phyloP scores from a whole-genome alignment of 2,329 filamentous ascomycete genomes.

The Exophiala phaeomuriformis region DNA sequence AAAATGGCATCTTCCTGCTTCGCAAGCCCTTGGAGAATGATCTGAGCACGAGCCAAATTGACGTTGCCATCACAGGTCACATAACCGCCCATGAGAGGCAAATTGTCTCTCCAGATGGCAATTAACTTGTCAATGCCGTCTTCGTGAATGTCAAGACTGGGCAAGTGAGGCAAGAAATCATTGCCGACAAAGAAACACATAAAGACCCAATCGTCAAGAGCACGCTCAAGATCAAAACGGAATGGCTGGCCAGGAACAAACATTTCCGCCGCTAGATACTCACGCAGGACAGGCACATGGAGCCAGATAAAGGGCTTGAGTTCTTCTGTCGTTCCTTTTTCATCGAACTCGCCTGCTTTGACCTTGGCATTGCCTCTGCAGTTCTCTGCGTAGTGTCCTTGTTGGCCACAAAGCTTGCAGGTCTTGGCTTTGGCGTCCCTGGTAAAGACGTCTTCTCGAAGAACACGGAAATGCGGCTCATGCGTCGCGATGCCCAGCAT shows the following conservation, averaged over 20 bases:
- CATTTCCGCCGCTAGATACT: constrained; percentile 88
- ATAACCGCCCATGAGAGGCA: constrained; percentile 88
- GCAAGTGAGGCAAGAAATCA: constrained; percentile 93
- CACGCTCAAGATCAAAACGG: constrained; percentile 85
- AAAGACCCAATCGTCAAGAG: constrained; percentile 96
- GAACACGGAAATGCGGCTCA: constrained; percentile 90
- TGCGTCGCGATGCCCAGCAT: constrained; percentile 97
- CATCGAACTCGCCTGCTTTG: constrained; percentile 71
- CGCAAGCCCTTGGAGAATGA: constrained; percentile 79
- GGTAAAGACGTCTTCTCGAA: constrained; percentile 94
- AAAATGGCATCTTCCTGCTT: constrained; percentile 95
- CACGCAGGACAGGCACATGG: constrained; percentile 81
- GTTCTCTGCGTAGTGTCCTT: constrained; percentile 79
- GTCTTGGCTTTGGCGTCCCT: constrained; percentile 75
- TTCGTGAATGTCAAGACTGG: constrained; percentile 94
- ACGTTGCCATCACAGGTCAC: constrained; percentile 92
- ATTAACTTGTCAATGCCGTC: constrained; percentile 95
- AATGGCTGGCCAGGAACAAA: constrained; percentile 76
- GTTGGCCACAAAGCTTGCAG: constrained; percentile 85
- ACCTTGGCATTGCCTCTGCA: constrained; percentile 73
- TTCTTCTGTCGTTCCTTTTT: constrained; percentile 63
- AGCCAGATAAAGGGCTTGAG: constrained; percentile 98
- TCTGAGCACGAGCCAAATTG: constrained; percentile 75
- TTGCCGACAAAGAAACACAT: constrained; percentile 99
- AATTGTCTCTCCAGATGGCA: constrained; percentile 92